Percentiles rank a stretch among this genome's conserved stretches.
phyloP scores from a whole-genome alignment of 2,329 filamentous ascomycete genomes.

The Dactylonectria macrodidyma region DNA sequence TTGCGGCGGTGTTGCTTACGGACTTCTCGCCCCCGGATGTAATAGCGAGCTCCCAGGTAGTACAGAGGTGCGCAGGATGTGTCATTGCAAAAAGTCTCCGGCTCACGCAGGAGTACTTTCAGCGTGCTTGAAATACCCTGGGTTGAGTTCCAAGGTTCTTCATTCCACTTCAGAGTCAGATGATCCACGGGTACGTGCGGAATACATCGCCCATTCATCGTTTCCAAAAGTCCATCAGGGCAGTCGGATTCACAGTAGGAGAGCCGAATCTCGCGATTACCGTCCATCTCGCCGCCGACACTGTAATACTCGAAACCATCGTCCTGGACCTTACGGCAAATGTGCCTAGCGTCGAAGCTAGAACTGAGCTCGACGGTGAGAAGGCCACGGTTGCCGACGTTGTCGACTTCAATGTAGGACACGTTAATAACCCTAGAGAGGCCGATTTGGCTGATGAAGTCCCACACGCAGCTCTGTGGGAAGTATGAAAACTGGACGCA shows the following conservation, averaged over 20 bases:
- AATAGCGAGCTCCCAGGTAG: too few species aligned
- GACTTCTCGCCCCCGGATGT: neutral
- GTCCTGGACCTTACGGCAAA: neutral
- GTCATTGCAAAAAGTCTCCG: too few species aligned
- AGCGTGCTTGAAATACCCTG: neutral
- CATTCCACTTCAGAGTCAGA: slow-evolving; percentile 18
- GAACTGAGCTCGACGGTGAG: slow-evolving; percentile 41
- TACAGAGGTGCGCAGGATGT: too few species aligned
- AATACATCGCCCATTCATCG: neutral
- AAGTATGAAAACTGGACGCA: slow-evolving; percentile 37
- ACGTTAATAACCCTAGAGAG: slow-evolving; percentile 25
- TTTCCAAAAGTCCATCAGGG: neutral
- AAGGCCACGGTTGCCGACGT: neutral
- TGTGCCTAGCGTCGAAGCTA: slow-evolving; percentile 22
- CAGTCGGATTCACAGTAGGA: slow-evolving; percentile 8
- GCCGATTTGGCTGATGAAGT: slow-evolving; percentile 35
- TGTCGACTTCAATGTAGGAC: neutral
- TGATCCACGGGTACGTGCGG: slow-evolving; percentile 7
- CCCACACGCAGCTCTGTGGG: slow-evolving; percentile 40
- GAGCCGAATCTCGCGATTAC: neutral
- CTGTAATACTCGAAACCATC: neutral
- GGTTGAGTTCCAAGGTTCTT: neutral
- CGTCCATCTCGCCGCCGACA: too few species aligned
- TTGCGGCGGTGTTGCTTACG: neutral
- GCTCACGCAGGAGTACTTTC: too few species aligned